phyloP scores from a whole-genome alignment of 1,284 basidiomycete species.

The Golubevia pallescens region DNA sequence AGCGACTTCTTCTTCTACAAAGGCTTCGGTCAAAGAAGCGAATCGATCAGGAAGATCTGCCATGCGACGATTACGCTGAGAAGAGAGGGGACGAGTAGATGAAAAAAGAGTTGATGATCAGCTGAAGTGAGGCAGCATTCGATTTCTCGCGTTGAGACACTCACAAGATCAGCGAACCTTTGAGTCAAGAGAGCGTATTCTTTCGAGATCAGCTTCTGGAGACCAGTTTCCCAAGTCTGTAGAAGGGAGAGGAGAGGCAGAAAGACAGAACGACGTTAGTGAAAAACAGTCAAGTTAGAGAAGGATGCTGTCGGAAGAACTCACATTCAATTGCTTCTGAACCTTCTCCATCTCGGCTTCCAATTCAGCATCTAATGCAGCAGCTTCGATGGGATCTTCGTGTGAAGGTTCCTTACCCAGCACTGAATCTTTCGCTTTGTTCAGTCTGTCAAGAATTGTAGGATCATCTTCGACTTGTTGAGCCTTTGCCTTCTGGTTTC shows the following conservation, averaged over 20 bases:
- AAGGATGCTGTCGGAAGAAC: background rate
- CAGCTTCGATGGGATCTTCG: slow-evolving; percentile 28
- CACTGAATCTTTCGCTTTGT: slow-evolving; percentile 35
- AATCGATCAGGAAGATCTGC: slow-evolving; percentile 46
- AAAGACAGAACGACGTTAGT: no score
- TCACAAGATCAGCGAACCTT: slow-evolving; percentile 29
- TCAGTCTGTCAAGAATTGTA: slow-evolving; percentile 30
- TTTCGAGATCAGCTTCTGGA: slow-evolving; percentile 36
- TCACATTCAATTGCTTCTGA: slow-evolving; percentile 38
- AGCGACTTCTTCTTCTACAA: slow-evolving; percentile 45
- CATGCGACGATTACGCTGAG: slow-evolving; percentile 15
- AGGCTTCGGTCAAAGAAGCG: slow-evolving; percentile 34
- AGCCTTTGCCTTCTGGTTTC: slow-evolving; percentile 12
- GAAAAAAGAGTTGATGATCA: background rate
- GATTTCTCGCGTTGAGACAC: background rate
- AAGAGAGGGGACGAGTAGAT: background rate
- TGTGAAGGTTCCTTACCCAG: slow-evolving; percentile 18
- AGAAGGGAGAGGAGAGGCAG: no score
- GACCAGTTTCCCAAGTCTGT: slow-evolving; percentile 30
- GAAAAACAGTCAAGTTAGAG: no score
- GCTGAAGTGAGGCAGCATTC: background rate
- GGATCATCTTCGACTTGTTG: slow-evolving; percentile 26
- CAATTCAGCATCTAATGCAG: slow-evolving; percentile 43
- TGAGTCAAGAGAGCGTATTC: slow-evolving; percentile 41
- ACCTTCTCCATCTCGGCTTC: slow-evolving; percentile 38